Evolutionary conservation across 345 rosid species (phyloP), one percentile per base, ranked within the genome.

Genomic region (Dimocarpus longan): DNA sequence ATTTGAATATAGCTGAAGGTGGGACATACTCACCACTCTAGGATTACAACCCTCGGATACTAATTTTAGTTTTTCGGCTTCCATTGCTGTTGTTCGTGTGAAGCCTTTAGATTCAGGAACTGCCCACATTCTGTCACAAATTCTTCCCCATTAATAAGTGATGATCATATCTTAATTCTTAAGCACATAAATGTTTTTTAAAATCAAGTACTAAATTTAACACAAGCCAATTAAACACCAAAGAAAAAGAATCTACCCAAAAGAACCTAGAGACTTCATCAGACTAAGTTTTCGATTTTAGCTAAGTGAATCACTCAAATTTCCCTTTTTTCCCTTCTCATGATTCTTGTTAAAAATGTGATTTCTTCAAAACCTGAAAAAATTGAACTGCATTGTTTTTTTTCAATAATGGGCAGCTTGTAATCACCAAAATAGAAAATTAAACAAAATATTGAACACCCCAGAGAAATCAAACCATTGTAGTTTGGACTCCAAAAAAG

Each of bases 41-140:
- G 88, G 86, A 83, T 84, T 85, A 81, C 95, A 95, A 59, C 95
- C 93, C 84, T 95, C 98, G 0, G 94, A 90, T 85, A 91, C 85
- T 48, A 95, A 82, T 84, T 90, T 92, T 39, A 93, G 79, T 46
- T 79, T 89, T 78, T 95, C 97, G 44, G 89, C 94, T 88, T 95
- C 97, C 78, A 76, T 60, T 43, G 94, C 86, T 3, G 94, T 85
- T 48, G 87, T 88, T 80, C 90, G 74, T 52, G 87, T 77, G 77
- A 93, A 79, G 71, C 89, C 89, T 86, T 88, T 87, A 76, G 93
- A 75, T 84, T 92, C 95, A 12, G 97, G 93, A 76, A 88, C 86
- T 40, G 79, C 57, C 92, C 93, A 89, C 91, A 91, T 88, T 90
- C 98, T 95, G 87, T 44, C 44, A 84, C 24, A 74, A 81, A n/a